These are phyloP conservation scores for Pelargonium nanum DNA, from an alignment of 345 rosid species.

Conservation along the genomic window DNA sequence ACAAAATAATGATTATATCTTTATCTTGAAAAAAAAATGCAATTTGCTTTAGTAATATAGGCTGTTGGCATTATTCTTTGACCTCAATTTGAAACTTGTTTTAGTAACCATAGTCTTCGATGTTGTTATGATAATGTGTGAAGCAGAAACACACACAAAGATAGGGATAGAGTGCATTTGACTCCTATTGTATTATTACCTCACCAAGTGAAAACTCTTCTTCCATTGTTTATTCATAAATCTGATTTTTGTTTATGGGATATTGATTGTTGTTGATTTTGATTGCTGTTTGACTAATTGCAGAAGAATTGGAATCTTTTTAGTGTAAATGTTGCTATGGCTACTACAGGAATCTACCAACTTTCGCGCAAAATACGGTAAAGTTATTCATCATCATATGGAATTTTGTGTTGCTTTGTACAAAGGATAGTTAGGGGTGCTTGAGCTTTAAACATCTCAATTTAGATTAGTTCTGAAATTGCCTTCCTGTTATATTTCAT, in stretches of 20 bases:
- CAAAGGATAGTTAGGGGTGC: not conserved
- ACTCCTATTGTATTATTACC: no score
- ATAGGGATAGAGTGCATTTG: not conserved
- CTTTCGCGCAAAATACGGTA: slow-evolving; percentile 70
- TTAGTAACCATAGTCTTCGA: no score
- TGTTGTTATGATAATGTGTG: no score
- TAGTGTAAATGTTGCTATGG: slow-evolving; percentile 77
- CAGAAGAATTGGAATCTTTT: slow-evolving; percentile 97
- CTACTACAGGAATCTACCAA: slow-evolving; percentile 78
- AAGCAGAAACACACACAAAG: no score
- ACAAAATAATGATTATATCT: no score
- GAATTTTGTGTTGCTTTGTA: not conserved
- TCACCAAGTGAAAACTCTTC: not conserved
- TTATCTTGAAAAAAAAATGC: no score
- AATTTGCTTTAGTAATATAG: no score
- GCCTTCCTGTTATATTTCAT: not conserved
- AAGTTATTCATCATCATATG: slow-evolving; percentile 13
- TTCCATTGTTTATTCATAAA: not conserved
- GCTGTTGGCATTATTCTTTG: no score
- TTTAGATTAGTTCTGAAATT: not conserved
- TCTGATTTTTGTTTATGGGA: not conserved
- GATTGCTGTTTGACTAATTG: slow-evolving; percentile 6
- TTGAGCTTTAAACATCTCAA: not conserved
- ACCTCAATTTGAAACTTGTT: no score
- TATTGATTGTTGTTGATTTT: not conserved